Evolutionary conservation across 768 basidiomycete species (phyloP), one percentile per base, ranked within the genome.

Genomic region (Auriscalpium orientale): DNA sequence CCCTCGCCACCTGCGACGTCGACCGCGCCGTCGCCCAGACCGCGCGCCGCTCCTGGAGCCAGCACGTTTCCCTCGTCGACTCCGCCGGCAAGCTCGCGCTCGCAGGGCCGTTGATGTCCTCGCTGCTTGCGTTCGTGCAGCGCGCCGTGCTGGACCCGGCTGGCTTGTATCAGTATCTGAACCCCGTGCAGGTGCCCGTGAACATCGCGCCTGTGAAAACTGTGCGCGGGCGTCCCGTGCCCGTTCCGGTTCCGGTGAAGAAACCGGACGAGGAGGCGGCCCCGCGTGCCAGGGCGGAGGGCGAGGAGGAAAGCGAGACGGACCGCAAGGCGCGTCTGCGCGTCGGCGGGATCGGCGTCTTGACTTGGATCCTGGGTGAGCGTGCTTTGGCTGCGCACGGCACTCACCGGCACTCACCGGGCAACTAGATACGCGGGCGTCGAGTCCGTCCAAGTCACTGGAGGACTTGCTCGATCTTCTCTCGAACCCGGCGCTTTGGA

Each of bases 241-340:
- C 70, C 0, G 56, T 65, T 8, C 46, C 45, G 53, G 44, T 40
- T 22, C 49, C 46, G 2, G 75, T 70, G 49, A 72, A 74, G 54
- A 67, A 66, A 4, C 63, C 72, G 1, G 77, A 77, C 37, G 21
- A 55, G 1, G 65, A 64, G 49, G 60, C 62, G 8, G 16, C n/a
- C 2, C 46, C 66, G 7, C 69, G 79, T 16, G 63, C 70, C n/a
- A 81, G 78, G 59, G 63, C 68, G 1, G 86, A 87, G 20, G 81
- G 80, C 21, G 74, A 78, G 2, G 86, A 88, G 52, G 91, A 93
- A 69, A 79, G 69, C 46, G 84, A 85, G 51, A 65, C 68, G n/a
- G 91, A 93, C 63, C 71, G 86, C 46, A 78, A 75, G 48, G 89
- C 86, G 8, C 76, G 91, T 51, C 60, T 92, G 49, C 76, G 91